Evolutionary conservation across 768 basidiomycete species (phyloP).

Genomic region (Rhizopogon roseolus): DNA sequence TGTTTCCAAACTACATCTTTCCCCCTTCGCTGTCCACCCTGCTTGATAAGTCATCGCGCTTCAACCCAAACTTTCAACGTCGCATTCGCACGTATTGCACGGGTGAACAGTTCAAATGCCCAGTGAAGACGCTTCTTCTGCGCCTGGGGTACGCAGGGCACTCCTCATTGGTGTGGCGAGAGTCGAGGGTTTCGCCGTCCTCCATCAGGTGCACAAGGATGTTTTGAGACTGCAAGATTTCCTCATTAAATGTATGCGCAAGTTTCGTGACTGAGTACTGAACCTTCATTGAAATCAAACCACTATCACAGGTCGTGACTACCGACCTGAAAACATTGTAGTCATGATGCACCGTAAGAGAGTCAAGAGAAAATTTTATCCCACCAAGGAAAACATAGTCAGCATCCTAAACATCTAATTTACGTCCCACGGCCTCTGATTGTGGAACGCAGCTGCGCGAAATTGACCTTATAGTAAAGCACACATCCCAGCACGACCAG

Average conservation of each 20-base stretch:
- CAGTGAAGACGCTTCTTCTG: neutral
- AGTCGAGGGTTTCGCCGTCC: neutral
- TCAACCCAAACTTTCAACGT: too few relatives aligned
- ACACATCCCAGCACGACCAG: neutral
- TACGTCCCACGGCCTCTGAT: neutral
- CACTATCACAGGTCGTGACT: neutral
- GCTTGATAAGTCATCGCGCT: too few relatives aligned
- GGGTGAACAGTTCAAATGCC: neutral
- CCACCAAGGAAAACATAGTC: slow-evolving; percentile 1
- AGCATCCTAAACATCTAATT: neutral
- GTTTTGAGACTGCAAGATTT: neutral
- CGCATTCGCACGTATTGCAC: too few relatives aligned
- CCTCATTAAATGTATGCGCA: neutral
- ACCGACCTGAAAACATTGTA: slow-evolving; percentile 1
- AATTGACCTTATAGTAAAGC: slow-evolving; percentile 1
- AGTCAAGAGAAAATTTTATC: neutral
- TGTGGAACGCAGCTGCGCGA: neutral
- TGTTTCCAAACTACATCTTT: too few relatives aligned
- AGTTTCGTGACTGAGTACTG: too few relatives aligned
- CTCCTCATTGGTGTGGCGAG: slow-evolving; percentile 1
- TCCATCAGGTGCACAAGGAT: slow-evolving; percentile 4
- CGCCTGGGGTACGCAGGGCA: neutral
- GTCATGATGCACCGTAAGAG: slow-evolving; percentile 1
- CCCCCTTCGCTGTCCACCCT: too few relatives aligned
- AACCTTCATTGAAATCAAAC: neutral